These are phyloP conservation scores for Rubus idaeus DNA, from an alignment of 306 rosid species.

Conservation along the genomic window DNA sequence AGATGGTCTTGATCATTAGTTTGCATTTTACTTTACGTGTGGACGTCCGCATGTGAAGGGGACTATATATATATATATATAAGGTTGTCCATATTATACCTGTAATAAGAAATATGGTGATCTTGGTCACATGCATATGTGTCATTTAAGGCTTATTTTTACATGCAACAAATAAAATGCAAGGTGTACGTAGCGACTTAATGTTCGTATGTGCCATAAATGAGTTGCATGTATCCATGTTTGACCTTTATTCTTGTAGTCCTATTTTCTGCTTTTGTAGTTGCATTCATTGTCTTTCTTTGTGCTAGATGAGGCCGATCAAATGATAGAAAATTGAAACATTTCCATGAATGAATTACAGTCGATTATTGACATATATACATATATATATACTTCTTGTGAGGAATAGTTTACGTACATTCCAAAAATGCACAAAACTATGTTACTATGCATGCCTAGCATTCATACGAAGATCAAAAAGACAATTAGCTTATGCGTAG, in stretches of 20 bases:
- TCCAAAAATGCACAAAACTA: constrained; percentile 44
- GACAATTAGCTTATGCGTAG: constrained; percentile 80
- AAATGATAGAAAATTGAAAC: constrained; percentile 83
- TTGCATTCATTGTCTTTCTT: constrained; percentile 86
- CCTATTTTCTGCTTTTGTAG: constrained; percentile 51
- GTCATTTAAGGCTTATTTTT: neutral
- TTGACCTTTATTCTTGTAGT: constrained; percentile 24
- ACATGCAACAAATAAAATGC: neutral
- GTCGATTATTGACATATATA: constrained; percentile 65
- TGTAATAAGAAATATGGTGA: neutral
- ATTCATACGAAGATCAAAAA: constrained; percentile 66
- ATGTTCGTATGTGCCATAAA: no score
- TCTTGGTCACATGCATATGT: neutral
- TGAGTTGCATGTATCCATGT: no score
- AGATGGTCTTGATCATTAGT: no score
- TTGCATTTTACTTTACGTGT: no score
- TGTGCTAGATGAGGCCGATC: constrained; percentile 97
- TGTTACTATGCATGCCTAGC: constrained; percentile 46
- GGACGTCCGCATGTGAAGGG: no score
- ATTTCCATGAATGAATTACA: constrained; percentile 75
- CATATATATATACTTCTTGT: constrained; percentile 42
- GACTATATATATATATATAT: no score
- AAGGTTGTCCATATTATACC: neutral
- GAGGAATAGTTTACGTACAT: constrained; percentile 38
- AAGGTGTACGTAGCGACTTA: neutral